These are phyloP conservation scores for Avena sativa DNA, from an alignment of 176 grass and related monocot species.

Conservation along the genomic window DNA sequence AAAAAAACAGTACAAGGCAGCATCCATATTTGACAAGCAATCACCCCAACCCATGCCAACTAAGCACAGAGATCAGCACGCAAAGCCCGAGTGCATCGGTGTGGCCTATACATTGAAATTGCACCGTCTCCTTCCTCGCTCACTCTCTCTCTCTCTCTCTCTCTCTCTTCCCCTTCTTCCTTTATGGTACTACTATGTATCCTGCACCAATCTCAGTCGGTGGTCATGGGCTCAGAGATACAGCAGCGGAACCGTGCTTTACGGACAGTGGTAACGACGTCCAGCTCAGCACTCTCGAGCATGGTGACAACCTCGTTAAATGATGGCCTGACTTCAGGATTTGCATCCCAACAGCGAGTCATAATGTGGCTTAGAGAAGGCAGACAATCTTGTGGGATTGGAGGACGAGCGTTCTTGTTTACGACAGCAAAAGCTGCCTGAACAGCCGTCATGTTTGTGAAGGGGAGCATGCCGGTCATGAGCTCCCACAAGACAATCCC, in stretches of 20 bases:
- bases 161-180: not conserved
- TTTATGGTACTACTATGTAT: conserved; percentile 29
- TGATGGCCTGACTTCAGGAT: conserved; percentile 61
- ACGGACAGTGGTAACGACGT: conserved; percentile 62
- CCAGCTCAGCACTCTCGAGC: conserved; percentile 66
- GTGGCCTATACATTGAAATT: not conserved
- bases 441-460: conserved; percentile 85
- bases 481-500: conserved; percentile 86
- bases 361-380: conserved; percentile 66
- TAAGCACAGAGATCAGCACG: not conserved
- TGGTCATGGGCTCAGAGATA: conserved; percentile 70
- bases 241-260: conserved; percentile 84
- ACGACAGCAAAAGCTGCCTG: conserved; percentile 81
- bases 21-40: conserved; percentile 28
- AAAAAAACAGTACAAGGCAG: conserved; percentile 24
- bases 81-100: conserved; percentile 1
- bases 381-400: conserved; percentile 63
- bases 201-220: conserved; percentile 50
- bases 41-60: conserved; percentile 35
- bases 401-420: conserved; percentile 59
- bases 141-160: not conserved
- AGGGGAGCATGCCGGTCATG: conserved; percentile 70
- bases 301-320: conserved; percentile 71
- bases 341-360: conserved; percentile 74
- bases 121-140: not conserved